phyloP scores from a whole-genome alignment of 1,284 basidiomycete species.

The Vanrija pseudolonga region DNA sequence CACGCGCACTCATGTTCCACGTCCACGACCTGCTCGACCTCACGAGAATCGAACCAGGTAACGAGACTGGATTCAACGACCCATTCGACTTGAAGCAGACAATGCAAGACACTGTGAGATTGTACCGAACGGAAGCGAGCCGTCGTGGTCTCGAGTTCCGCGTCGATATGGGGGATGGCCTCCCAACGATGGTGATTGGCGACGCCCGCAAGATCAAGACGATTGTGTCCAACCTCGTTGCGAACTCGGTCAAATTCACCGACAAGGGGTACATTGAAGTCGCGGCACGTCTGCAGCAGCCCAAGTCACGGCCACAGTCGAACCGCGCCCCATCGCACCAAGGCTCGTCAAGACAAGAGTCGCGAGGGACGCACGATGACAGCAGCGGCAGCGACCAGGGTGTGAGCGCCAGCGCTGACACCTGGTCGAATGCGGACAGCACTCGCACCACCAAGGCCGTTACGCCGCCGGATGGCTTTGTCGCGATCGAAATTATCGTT shows the following conservation, averaged over 20 bases:
- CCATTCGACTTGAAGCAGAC: constrained; percentile 69
- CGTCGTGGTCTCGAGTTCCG: constrained; percentile 65
- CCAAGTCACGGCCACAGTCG: neutral
- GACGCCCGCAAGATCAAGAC: constrained; percentile 73
- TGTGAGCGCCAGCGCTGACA: no score
- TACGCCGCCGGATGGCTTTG: constrained; percentile 19
- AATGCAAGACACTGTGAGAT: constrained; percentile 63
- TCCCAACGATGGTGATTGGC: constrained; percentile 62
- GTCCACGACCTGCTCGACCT: constrained; percentile 85
- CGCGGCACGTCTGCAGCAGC: constrained; percentile 49
- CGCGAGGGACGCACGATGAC: neutral
- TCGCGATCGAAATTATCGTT: constrained; percentile 70
- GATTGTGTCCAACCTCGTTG: constrained; percentile 76
- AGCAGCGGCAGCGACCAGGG: no score
- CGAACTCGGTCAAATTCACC: constrained; percentile 82
- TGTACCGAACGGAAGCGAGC: constrained; percentile 63
- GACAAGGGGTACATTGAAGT: constrained; percentile 63
- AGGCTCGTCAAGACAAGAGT: neutral
- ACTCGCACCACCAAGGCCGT: constrained; percentile 3
- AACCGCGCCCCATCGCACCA: no score
- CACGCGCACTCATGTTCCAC: constrained; percentile 72
- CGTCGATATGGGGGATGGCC: constrained; percentile 56
- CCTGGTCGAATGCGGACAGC: no score
- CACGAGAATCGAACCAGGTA: constrained; percentile 74
- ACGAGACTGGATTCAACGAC: constrained; percentile 75